These are phyloP conservation scores for Symmetrospora coprosmae DNA, from an alignment of 768 basidiomycete species.

Conservation along the genomic window DNA sequence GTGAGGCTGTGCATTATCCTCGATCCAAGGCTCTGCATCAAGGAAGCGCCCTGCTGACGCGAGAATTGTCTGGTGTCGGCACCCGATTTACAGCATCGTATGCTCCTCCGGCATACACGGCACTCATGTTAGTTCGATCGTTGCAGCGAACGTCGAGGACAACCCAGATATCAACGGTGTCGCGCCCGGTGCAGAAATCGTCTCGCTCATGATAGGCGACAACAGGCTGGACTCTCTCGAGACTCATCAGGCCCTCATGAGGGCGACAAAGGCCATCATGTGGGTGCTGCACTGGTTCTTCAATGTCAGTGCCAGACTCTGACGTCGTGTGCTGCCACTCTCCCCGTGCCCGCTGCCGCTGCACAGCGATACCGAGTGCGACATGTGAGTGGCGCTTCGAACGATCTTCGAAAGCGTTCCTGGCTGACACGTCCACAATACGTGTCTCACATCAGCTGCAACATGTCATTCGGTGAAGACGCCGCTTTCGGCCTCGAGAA, in stretches of 20 bases:
- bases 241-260: slow-evolving; percentile 21
- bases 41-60: not conserved
- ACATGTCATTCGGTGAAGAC: slow-evolving; percentile 25
- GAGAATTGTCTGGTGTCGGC: not conserved
- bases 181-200: slow-evolving; percentile 22
- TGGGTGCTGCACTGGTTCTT: not conserved
- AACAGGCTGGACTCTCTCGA: slow-evolving; percentile 13
- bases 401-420: no score
- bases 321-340: no score
- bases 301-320: no score
- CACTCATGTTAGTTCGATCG: slow-evolving; percentile 21
- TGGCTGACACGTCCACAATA: no score
- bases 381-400: no score
- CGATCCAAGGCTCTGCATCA: not conserved
- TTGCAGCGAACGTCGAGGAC: slow-evolving; percentile 3
- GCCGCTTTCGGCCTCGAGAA: not conserved
- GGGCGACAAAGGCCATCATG: slow-evolving; percentile 19
- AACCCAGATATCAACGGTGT: slow-evolving; percentile 23
- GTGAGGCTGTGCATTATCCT: not conserved
- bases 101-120: slow-evolving; percentile 17
- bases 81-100: not conserved
- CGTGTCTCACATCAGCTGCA: no score
- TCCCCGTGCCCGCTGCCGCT: not conserved
- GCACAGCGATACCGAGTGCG: slow-evolving; percentile 10
- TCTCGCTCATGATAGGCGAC: slow-evolving; percentile 24